Evolutionary conservation across 106 monocot species (phyloP).

Genomic region (Dendrobium nobile): DNA sequence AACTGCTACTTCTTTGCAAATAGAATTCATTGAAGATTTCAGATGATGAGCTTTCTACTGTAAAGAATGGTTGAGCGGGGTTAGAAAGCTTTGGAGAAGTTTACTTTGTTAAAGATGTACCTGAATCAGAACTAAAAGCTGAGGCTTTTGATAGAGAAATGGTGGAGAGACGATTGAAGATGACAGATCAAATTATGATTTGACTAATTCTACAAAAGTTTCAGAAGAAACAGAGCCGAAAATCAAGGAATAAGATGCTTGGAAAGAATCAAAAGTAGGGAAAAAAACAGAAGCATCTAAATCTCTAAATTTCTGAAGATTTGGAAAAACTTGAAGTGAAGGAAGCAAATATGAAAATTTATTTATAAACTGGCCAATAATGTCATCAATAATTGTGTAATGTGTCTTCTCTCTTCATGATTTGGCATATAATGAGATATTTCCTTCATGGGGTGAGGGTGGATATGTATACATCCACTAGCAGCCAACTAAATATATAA

Average conservation of each 20-base stretch:
- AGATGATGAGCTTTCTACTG: conserved; percentile 6
- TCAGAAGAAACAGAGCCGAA: not conserved
- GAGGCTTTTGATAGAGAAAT: not conserved
- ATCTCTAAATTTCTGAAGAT: not conserved
- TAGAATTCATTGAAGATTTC: conserved; percentile 6
- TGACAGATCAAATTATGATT: not conserved
- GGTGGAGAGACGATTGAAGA: not conserved
- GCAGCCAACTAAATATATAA: no score
- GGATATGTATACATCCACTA: no score
- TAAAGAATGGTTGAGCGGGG: not conserved
- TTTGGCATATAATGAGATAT: conserved; percentile 61
- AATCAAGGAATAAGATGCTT: not conserved
- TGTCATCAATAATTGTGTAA: conserved; percentile 54
- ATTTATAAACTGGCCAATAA: conserved; percentile 53
- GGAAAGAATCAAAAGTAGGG: not conserved
- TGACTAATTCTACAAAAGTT: not conserved
- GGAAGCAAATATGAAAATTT: no score
- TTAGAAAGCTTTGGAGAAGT: not conserved
- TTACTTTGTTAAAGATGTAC: not conserved
- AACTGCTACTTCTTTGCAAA: not conserved
- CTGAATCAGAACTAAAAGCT: not conserved
- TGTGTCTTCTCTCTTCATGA: conserved; percentile 66
- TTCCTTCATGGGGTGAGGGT: conserved; percentile 54
- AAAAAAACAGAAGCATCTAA: not conserved
- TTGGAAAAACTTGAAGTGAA: conserved; percentile 3